Percentiles rank a stretch among this genome's conserved stretches.
These are phyloP conservation scores for Blastomyces parvus DNA, from an alignment of 2,329 filamentous ascomycete genomes.

Conservation along the genomic window DNA sequence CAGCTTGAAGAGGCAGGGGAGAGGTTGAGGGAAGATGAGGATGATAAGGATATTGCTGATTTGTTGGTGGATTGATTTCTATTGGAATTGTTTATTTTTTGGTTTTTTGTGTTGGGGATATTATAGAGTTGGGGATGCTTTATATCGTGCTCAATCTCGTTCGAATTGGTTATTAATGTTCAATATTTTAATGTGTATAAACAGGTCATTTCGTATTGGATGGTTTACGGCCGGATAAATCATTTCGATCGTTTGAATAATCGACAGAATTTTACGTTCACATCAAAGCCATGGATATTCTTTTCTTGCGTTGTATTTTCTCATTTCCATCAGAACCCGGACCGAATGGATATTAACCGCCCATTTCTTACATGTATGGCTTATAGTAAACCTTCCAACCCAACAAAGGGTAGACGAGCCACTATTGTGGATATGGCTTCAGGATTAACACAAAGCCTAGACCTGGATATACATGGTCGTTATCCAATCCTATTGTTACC, in stretches of 20 bases:
- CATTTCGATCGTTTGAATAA: neutral
- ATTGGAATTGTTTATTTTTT: neutral
- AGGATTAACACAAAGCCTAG: neutral
- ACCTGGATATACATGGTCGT: neutral
- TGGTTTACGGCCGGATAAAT: neutral
- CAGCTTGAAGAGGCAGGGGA: constrained; percentile 56
- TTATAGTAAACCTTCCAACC: neutral
- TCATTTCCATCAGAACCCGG: neutral
- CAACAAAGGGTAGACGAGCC: neutral
- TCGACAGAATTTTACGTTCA: neutral
- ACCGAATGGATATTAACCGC: neutral
- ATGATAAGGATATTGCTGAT: constrained; percentile 67
- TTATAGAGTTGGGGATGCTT: neutral
- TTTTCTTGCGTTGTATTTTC: neutral
- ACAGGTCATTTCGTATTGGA: neutral
- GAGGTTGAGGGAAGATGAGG: constrained; percentile 53
- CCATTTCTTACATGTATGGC: neutral
- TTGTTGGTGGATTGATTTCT: constrained; percentile 48
- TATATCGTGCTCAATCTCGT: neutral
- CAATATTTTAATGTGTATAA: neutral
- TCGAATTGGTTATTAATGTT: neutral
- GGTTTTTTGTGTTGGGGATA: neutral
- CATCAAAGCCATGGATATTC: neutral
- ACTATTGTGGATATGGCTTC: neutral
- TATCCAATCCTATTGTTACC: neutral